Evolutionary conservation across 2,329 filamentous ascomycete species (phyloP).

Genomic region (Leptosphaerulina australis): DNA sequence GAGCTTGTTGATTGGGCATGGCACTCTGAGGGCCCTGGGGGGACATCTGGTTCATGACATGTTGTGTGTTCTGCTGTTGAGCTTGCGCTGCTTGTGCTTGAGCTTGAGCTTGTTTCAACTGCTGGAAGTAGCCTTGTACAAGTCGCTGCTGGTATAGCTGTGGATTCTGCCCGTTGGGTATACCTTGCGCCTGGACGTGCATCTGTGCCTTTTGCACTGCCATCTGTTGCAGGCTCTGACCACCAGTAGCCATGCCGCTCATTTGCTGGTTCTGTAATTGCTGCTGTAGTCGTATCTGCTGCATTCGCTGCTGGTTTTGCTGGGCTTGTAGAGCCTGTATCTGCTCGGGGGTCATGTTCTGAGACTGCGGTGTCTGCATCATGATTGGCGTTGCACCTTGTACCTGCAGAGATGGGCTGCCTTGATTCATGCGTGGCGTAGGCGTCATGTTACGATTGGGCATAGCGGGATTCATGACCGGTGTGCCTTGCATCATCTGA

Average conservation of each 20-base stretch:
- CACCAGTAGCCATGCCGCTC: constrained; percentile 28
- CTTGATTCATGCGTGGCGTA: constrained; percentile 48
- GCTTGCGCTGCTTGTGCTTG: constrained; percentile 26
- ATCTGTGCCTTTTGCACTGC: constrained; percentile 42
- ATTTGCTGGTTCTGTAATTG: constrained; percentile 16
- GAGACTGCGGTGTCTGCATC: constrained; percentile 43
- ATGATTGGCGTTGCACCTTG: constrained; percentile 47
- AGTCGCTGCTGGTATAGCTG: constrained; percentile 36
- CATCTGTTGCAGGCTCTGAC: constrained; percentile 34
- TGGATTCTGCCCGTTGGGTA: constrained; percentile 38
- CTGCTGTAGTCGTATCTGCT: constrained; percentile 19
- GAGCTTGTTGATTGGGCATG: constrained; percentile 31
- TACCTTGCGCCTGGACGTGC: constrained; percentile 42
- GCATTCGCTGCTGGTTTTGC: constrained; percentile 36
- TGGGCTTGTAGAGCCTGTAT: constrained; percentile 37
- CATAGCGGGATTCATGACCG: constrained; percentile 46
- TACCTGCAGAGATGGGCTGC: constrained; percentile 44
- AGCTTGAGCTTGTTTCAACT: constrained; percentile 22
- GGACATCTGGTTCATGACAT: constrained; percentile 42
- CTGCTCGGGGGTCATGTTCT: constrained; percentile 46
- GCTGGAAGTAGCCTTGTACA: constrained; percentile 33
- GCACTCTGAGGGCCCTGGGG: constrained; percentile 31
- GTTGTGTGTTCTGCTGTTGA: constrained; percentile 34
- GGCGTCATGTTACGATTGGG: constrained; percentile 50
- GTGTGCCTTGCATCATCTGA: constrained; percentile 48